Conservation (phyloP, 2,329 filamentous ascomycete species). For the Aureobasidium sp. region DNA sequence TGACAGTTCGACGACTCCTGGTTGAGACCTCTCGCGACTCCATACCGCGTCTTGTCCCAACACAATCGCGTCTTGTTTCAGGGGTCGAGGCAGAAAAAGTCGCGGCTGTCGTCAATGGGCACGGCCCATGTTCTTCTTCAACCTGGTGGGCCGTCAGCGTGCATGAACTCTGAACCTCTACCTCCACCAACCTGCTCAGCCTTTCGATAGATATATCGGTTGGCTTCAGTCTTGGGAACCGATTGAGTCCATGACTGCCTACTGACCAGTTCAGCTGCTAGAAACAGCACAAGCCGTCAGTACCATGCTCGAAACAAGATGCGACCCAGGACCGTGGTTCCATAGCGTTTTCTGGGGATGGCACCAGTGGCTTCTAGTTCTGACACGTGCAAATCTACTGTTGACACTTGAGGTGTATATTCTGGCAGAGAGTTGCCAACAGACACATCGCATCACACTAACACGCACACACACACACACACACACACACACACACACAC, state of each 20-base stretch:
- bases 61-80: conserved; percentile 2
- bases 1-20: neutral
- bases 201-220: neutral
- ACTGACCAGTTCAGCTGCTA: neutral
- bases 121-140: neutral
- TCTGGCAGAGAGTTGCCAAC: neutral
- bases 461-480: too few relatives aligned
- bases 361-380: neutral
- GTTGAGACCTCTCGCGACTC: neutral
- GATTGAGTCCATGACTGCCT: neutral
- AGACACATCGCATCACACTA: neutral
- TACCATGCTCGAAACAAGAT: neutral
- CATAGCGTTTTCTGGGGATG: conserved; percentile 2
- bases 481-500: too few relatives aligned
- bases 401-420: neutral
- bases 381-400: neutral
- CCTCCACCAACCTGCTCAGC: neutral
- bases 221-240: neutral
- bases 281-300: neutral
- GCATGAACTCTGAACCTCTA: conserved; percentile 1
- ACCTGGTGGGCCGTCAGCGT: conserved; percentile 7
- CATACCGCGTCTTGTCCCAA: neutral
- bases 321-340: conserved; percentile 3
- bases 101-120: conserved; percentile 1
- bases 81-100: conserved; percentile 8